These are phyloP conservation scores for Mallotus japonicus DNA, from an alignment of 441 rosid genomes.

Conservation along the genomic window DNA sequence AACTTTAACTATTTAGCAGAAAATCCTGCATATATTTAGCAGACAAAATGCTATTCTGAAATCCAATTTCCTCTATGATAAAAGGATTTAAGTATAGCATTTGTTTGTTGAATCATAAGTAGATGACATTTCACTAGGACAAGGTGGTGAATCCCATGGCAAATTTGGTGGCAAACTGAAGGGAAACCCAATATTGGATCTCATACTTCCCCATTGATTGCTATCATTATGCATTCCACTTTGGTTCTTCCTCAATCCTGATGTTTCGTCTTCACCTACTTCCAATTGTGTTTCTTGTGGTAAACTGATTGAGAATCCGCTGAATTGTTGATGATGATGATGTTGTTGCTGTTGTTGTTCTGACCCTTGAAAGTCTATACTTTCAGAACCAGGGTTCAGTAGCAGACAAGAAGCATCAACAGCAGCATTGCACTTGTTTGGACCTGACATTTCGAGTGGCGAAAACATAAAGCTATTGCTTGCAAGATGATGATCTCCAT, in stretches of 20 bases:
- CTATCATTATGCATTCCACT: slow-evolving; percentile 15
- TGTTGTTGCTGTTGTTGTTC: not conserved
- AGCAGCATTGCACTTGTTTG: slow-evolving; percentile 10
- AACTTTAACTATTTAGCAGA: slow-evolving; percentile 13
- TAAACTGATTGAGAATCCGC: slow-evolving; percentile 38
- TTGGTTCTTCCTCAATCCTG: slow-evolving; percentile 29
- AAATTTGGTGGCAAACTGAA: slow-evolving; percentile 42
- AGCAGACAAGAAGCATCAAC: slow-evolving; percentile 34
- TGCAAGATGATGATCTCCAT: slow-evolving; percentile 21
- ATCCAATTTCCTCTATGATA: slow-evolving; percentile 12
- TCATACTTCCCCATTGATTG: slow-evolving; percentile 28
- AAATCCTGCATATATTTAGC: not conserved
- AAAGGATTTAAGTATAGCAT: slow-evolving; percentile 46
- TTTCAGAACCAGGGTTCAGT: slow-evolving; percentile 28
- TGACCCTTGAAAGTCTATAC: slow-evolving; percentile 34
- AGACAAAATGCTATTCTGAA: slow-evolving; percentile 22
- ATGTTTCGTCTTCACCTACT: slow-evolving; percentile 25
- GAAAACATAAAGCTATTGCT: slow-evolving; percentile 38
- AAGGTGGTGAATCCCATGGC: slow-evolving; percentile 55
- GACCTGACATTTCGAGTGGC: slow-evolving; percentile 35
- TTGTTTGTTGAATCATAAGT: slow-evolving; percentile 48
- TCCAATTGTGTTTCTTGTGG: slow-evolving; percentile 38
- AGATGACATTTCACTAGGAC: slow-evolving; percentile 57
- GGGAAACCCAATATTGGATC: slow-evolving; percentile 46
- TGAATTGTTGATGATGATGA: slow-evolving; percentile 25